Evolutionary conservation across 2,329 filamentous ascomycete species (phyloP), one percentile per base, ranked within the genome.

Genomic region (Alternaria sp.): DNA sequence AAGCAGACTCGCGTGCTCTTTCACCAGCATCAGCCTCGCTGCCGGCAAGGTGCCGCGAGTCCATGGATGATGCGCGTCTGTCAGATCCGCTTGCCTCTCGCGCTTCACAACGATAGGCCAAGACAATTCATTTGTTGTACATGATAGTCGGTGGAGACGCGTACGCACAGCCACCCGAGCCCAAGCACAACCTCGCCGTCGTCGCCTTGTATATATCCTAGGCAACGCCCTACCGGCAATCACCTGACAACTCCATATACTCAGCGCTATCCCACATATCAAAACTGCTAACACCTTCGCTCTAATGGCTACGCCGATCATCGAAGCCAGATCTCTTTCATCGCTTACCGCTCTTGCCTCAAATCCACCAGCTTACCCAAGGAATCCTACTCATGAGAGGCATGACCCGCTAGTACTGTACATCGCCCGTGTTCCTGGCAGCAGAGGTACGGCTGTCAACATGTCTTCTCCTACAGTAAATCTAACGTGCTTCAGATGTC

Each of bases 391-490:
- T 4, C 89, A 91, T 69, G 83, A 86, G 71, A 87, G 84, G 66
- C 87, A 90, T 66, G 88, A 93, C 53, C 89, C 93, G 5, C 80
- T 98, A 54, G 89, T 90, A 3, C 86, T 99, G 44, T 99, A 99
- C 81, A 96, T 99, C 69, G 93, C 95, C 36, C 86, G 95, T 69
- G 95, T 99, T 0, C 96, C 96, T 1, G 95, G 95, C 21, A 97
- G 92, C 67, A 89, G 90, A 89, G 93, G 93, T 94, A 84, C 68
- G 82, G 77, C 64, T 69, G 65, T 59, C 57, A 15, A 51, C 12
- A 17, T 25, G n/a, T 43, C 4, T 23, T 10, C 47, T 30, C 3
- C 28, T 32, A 17, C 21, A 46, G 19, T 44, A 19, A 43, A 12
- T 55, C 71, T 77, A 70, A 77, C 63, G 25, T 50, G 9, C 50